A percentile compares a stretch with the other conserved stretches of the same genome.
phyloP scores from a whole-genome alignment of 495 filamentous ascomycete genomes.

The Podospora anserina region DNA sequence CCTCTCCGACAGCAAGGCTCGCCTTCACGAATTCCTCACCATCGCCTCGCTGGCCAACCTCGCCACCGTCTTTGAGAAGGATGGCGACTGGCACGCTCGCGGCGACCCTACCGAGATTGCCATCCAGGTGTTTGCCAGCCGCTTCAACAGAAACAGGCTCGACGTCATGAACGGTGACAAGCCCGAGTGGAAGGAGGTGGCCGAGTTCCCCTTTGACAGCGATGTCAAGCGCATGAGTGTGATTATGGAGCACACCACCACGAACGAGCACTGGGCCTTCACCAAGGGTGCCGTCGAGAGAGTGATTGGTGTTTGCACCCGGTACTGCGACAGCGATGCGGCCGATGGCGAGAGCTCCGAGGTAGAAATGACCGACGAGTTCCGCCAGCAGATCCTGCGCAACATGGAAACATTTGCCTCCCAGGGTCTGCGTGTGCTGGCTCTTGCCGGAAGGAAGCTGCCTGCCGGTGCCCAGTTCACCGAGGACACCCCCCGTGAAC shows the following conservation, averaged over 20 bases:
- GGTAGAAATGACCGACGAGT: slow-evolving; percentile 54
- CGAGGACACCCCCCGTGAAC: slow-evolving; percentile 39
- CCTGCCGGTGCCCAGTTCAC: slow-evolving; percentile 12
- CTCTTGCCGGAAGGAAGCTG: slow-evolving; percentile 55
- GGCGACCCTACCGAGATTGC: slow-evolving; percentile 85
- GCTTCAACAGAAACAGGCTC: slow-evolving; percentile 61
- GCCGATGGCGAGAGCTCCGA: slow-evolving; percentile 34
- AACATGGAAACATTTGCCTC: slow-evolving; percentile 64
- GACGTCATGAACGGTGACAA: slow-evolving; percentile 48
- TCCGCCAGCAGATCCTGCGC: slow-evolving; percentile 55
- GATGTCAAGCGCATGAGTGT: slow-evolving; percentile 82
- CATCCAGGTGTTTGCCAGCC: slow-evolving; percentile 71
- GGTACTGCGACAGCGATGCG: slow-evolving; percentile 21
- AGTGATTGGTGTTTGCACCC: slow-evolving; percentile 50
- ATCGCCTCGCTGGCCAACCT: slow-evolving; percentile 38
- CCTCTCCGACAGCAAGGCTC: slow-evolving; percentile 19
- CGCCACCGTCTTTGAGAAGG: slow-evolving; percentile 46
- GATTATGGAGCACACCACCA: slow-evolving; percentile 49
- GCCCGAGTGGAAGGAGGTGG: slow-evolving; percentile 46
- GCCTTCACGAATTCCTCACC: slow-evolving; percentile 32
- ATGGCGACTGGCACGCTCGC: slow-evolving; percentile 60
- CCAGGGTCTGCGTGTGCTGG: slow-evolving; percentile 74
- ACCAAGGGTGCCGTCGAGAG: slow-evolving; percentile 81
- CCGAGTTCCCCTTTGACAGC: slow-evolving; percentile 78
- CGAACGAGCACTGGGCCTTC: slow-evolving; percentile 52